phyloP scores from a whole-genome alignment of 257 asterid species.

The Scutellaria minor region DNA sequence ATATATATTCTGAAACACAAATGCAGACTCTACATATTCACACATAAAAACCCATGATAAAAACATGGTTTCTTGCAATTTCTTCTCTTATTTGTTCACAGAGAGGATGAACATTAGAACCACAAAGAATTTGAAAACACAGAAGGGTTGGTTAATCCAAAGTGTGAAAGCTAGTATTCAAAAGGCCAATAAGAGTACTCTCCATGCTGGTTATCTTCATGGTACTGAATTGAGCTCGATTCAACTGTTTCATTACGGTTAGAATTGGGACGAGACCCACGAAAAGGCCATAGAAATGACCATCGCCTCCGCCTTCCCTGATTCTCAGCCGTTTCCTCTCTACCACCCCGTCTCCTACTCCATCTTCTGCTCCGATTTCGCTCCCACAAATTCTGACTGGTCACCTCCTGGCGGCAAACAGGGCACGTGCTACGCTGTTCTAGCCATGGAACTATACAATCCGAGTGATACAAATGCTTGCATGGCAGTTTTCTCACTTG shows the following conservation, averaged over 20 bases:
- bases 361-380: conserved; percentile 54
- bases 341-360: conserved; percentile 49
- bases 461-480: conserved; percentile 81
- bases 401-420: conserved; percentile 77
- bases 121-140: conserved; percentile 37
- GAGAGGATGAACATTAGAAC: conserved; percentile 39
- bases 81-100: conserved; percentile 42
- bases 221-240: conserved; percentile 54
- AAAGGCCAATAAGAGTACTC: conserved; percentile 80
- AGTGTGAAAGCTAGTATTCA: conserved; percentile 43
- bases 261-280: conserved; percentile 56
- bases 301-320: conserved; percentile 64
- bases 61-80: conserved; percentile 3
- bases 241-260: conserved; percentile 50
- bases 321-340: conserved; percentile 46
- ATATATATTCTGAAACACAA: no score
- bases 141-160: background rate
- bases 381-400: conserved; percentile 46
- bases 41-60: background rate
- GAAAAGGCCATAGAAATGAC: conserved; percentile 91
- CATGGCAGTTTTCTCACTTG: conserved; percentile 74
- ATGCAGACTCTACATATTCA: background rate
- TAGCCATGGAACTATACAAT: conserved; percentile 89
- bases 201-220: conserved; percentile 52
- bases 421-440: conserved; percentile 84